Base-by-base conservation (phyloP, 1,284 basidiomycete species). In the Lentinula novae-zelandiae region DNA sequence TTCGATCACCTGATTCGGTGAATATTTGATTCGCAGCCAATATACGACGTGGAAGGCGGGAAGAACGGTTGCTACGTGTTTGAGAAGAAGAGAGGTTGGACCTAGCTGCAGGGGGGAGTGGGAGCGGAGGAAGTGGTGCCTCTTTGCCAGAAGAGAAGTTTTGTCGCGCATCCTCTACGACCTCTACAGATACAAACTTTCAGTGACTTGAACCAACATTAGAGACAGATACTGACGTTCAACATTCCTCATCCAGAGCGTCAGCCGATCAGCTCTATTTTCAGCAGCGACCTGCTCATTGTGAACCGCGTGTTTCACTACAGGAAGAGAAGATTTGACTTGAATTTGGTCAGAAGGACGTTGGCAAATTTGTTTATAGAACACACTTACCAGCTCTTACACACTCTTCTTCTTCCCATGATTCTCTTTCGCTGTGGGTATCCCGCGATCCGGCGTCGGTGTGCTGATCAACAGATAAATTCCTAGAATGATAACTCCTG, bases 1-100 rank as follows among this genome's bases (percentile, higher is more conserved):
- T 74, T 39, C 73, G 73, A 39, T 79, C 74, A 58, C 72, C 70
- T 56, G 81, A 77, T 54, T 80, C 75, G 0, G 76, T 42, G 67
- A 90, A 90, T 50, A 91, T 90, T 69, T 90, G 80, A 67, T 81
- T 87, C 1, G 86, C 88, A 36, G 86, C 78, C n/a, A 87, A 78
- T 51, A 84, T 76, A 62, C 80, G 83, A 60, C 84, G 82, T 5
- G 87, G 85, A 12, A 83, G 71, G 27, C 84, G 82, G 17, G 79
- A 76, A 17, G 82, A 77, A 36, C 80, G 80, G 31, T 71, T 74
- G 8, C 72, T 76, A 7, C 72, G 74, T 49, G 69, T 75, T 39
- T 75, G 73, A 0, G 46, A 49, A 27, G 39, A 31, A 42, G 57
- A 58, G 5, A 80, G 81, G 6, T 76, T 67, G n/a, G 77, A 77